phyloP scores from a whole-genome alignment of 352 stramenopile species.

The Pythium oligandrum region DNA sequence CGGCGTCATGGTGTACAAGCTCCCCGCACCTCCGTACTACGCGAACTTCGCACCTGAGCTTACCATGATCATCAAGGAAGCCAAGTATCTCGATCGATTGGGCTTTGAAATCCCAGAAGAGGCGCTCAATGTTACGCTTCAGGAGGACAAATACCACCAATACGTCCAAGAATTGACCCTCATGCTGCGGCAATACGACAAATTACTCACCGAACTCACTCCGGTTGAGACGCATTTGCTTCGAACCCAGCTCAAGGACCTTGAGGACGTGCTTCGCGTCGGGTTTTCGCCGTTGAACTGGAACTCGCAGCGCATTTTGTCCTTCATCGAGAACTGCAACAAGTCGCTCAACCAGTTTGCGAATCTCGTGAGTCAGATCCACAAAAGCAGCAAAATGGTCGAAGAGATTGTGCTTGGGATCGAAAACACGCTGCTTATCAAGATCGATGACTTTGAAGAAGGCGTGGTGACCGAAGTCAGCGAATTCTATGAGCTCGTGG shows the following conservation, averaged over 20 bases:
- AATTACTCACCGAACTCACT: constrained; percentile 72
- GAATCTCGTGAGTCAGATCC: constrained; percentile 91
- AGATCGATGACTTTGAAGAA: constrained; percentile 88
- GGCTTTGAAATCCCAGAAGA: constrained; percentile 94
- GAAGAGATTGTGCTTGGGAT: constrained; percentile 92
- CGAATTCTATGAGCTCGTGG: constrained; percentile 93
- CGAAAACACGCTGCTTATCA: constrained; percentile 89
- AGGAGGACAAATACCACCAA: constrained; percentile 95
- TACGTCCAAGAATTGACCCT: constrained; percentile 90
- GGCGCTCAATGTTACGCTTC: constrained; percentile 93
- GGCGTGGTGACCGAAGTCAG: constrained; percentile 88
- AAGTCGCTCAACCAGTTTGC: constrained; percentile 92
- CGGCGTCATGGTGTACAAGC: constrained; percentile 68
- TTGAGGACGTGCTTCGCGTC: constrained; percentile 81
- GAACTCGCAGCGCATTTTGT: constrained; percentile 95
- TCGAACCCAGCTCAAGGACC: constrained; percentile 83
- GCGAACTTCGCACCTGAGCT: constrained; percentile 93
- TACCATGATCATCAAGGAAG: constrained; percentile 94
- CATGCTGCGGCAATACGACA: constrained; percentile 91
- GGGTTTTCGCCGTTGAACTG: constrained; percentile 95
- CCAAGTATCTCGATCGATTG: constrained; percentile 94
- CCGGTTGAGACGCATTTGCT: constrained; percentile 90
- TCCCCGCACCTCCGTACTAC: constrained; percentile 89
- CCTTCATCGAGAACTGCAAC: constrained; percentile 92
- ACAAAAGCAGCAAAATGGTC: constrained; percentile 95